Percentiles rank a stretch among this genome's conserved stretches.
Conservation (phyloP, 371 early-diverging fungal species). For the Mucor piriformis region DNA sequence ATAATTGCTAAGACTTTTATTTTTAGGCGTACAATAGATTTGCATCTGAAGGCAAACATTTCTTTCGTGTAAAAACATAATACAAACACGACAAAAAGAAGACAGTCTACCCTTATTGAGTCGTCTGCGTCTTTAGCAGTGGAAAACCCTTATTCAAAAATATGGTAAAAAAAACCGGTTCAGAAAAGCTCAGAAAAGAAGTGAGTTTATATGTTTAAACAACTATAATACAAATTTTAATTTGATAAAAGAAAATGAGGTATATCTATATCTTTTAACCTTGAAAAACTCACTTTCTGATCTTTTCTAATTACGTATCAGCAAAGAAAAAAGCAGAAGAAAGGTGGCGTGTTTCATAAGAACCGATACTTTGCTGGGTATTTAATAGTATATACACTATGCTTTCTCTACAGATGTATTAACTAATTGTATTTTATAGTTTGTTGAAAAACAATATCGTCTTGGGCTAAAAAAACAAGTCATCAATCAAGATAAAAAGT, state of each 20-base stretch:
- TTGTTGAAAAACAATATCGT: slow-evolving; percentile 11
- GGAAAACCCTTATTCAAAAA: slow-evolving; percentile 14
- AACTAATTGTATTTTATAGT: slow-evolving; percentile 20
- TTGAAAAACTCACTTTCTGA: slow-evolving; percentile 16
- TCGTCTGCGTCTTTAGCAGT: slow-evolving; percentile 15
- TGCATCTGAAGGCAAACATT: too few species aligned
- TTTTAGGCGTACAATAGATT: too few species aligned
- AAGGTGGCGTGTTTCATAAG: slow-evolving; percentile 15
- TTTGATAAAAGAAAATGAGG: slow-evolving; percentile 17
- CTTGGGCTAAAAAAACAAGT: slow-evolving; percentile 13
- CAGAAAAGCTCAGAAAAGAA: slow-evolving; percentile 20
- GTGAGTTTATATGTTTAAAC: slow-evolving; percentile 11
- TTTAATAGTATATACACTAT: slow-evolving; percentile 17
- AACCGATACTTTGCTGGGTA: slow-evolving; percentile 20
- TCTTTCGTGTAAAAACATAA: too few species aligned
- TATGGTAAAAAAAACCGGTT: slow-evolving; percentile 14
- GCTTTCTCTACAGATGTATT: slow-evolving; percentile 19
- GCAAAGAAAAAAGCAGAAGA: slow-evolving; percentile 17
- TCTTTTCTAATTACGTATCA: slow-evolving; percentile 3
- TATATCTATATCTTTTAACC: slow-evolving; percentile 17
- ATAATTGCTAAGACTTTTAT: too few species aligned
- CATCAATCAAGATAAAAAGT: slow-evolving; percentile 17
- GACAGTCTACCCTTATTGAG: slow-evolving; percentile 17
- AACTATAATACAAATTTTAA: slow-evolving; percentile 14
- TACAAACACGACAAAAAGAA: slow-evolving; percentile 18